These are phyloP conservation scores for Lyophyllum shimeji DNA, from an alignment of 768 basidiomycete species.

Conservation along the genomic window DNA sequence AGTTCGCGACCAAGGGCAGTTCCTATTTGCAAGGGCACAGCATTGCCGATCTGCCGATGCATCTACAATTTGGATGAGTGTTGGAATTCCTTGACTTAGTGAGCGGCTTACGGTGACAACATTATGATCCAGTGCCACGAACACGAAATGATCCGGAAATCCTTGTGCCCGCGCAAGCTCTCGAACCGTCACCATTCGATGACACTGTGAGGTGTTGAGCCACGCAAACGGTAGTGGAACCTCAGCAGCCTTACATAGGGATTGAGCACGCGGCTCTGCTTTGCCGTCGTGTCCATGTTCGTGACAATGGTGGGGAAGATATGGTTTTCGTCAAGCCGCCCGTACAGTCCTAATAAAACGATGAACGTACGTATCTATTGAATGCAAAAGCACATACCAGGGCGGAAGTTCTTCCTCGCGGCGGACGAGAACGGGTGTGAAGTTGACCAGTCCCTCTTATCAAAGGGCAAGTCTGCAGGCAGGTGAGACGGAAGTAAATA, in stretches of 20 bases:
- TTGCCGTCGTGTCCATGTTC: constrained; percentile 77
- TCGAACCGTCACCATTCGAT: constrained; percentile 70
- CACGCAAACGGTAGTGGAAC: background rate
- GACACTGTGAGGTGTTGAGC: constrained; percentile 42
- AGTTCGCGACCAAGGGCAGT: constrained; percentile 67
- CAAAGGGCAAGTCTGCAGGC: constrained; percentile 38
- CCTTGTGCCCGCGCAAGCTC: constrained; percentile 82
- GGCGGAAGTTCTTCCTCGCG: constrained; percentile 49
- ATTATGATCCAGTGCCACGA: constrained; percentile 49
- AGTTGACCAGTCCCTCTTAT: constrained; percentile 59
- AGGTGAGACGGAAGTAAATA: background rate
- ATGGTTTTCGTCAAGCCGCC: constrained; percentile 52
- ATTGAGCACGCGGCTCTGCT: constrained; percentile 69
- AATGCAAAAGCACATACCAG: constrained; percentile 34
- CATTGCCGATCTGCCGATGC: constrained; percentile 81
- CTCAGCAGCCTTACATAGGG: constrained; percentile 49
- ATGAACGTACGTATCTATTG: background rate
- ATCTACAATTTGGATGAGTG: constrained; percentile 42
- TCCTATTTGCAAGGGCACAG: constrained; percentile 68
- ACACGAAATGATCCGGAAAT: constrained; percentile 74
- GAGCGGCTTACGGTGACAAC: constrained; percentile 56
- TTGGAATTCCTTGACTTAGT: background rate
- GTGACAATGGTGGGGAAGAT: constrained; percentile 78
- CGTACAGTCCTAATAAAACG: constrained; percentile 40
- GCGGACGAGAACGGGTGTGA: constrained; percentile 58